phyloP scores from a whole-genome alignment of 1,139 yeast species.

The Suhomyces bolitotheri region DNA sequence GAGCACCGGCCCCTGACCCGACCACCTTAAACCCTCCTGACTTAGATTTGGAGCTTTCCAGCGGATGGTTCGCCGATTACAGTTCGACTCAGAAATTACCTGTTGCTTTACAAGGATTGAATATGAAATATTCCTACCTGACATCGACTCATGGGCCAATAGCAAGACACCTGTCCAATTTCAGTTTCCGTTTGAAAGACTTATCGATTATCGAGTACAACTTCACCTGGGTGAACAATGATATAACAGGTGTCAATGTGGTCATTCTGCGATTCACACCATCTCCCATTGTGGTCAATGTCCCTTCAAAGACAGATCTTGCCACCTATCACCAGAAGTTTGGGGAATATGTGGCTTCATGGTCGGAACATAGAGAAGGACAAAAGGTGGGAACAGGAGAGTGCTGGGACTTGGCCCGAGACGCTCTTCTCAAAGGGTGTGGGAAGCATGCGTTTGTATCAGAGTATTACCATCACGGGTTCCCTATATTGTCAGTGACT shows the following conservation, averaged over 20 bases:
- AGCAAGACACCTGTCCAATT: slow-evolving; percentile 18
- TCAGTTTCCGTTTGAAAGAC: slow-evolving; percentile 50
- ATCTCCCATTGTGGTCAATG: slow-evolving; percentile 44
- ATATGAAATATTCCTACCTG: slow-evolving; percentile 33
- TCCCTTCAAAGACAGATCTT: slow-evolving; percentile 43
- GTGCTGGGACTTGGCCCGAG: slow-evolving; percentile 76
- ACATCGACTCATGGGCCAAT: slow-evolving; percentile 12
- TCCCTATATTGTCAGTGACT: slow-evolving; percentile 44
- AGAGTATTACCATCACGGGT: slow-evolving; percentile 58
- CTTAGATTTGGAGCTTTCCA: slow-evolving; percentile 41
- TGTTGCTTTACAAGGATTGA: slow-evolving; percentile 34
- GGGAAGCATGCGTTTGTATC: slow-evolving; percentile 65
- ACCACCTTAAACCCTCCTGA: slow-evolving; percentile 28
- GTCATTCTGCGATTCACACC: slow-evolving; percentile 45
- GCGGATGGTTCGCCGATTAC: slow-evolving; percentile 47
- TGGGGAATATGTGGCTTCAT: slow-evolving; percentile 59
- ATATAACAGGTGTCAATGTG: slow-evolving; percentile 21
- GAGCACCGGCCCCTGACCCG: slow-evolving; percentile 22
- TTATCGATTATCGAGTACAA: slow-evolving; percentile 48
- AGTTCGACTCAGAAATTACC: slow-evolving; percentile 33
- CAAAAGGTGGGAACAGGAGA: slow-evolving; percentile 68
- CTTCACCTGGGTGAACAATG: slow-evolving; percentile 46
- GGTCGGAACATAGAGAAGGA: slow-evolving; percentile 60
- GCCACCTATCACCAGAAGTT: slow-evolving; percentile 40
- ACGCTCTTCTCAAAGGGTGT: slow-evolving; percentile 60